Evolutionary conservation across 1,284 basidiomycete species (phyloP).

Genomic region (Pisolithus thermaeus): DNA sequence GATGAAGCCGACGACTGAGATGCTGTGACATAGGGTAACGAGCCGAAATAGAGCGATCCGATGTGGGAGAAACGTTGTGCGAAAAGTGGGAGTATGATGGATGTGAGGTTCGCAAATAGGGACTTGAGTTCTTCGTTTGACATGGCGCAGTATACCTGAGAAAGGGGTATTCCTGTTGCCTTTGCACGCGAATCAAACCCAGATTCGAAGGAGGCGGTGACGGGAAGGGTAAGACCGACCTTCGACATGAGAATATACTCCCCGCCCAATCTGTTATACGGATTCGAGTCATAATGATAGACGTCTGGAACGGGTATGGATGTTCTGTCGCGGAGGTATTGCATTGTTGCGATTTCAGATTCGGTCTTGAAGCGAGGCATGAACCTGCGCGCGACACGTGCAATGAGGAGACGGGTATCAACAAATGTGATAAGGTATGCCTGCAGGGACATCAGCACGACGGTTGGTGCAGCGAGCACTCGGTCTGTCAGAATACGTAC

Average conservation of each 20-base stretch:
- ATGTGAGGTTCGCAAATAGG: constrained; percentile 62
- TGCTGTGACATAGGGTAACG: constrained; percentile 29
- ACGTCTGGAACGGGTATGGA: constrained; percentile 66
- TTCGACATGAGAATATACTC: constrained; percentile 83
- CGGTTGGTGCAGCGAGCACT: not conserved
- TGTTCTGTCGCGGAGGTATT: constrained; percentile 63
- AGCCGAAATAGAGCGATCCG: constrained; percentile 64
- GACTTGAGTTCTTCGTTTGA: constrained; percentile 53
- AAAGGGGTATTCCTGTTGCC: constrained; percentile 66
- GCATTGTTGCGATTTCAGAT: constrained; percentile 77
- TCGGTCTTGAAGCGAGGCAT: constrained; percentile 80
- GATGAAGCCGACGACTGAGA: constrained; percentile 2
- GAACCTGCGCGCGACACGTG: constrained; percentile 72
- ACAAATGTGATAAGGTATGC: constrained; percentile 70
- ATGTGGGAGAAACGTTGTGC: constrained; percentile 66
- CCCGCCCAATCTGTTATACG: constrained; percentile 74
- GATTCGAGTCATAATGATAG: constrained; percentile 72
- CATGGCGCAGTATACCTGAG: constrained; percentile 62
- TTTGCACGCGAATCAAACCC: constrained; percentile 26
- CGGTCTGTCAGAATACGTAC: constrained; percentile 28
- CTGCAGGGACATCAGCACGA: constrained; percentile 30
- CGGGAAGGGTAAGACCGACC: constrained; percentile 35
- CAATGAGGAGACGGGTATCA: constrained; percentile 57
- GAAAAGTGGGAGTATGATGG: constrained; percentile 63
- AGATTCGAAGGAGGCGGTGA: constrained; percentile 1